These are phyloP conservation scores for Durotheca rogersii DNA, from an alignment of 495 filamentous ascomycete species.

Conservation along the genomic window DNA sequence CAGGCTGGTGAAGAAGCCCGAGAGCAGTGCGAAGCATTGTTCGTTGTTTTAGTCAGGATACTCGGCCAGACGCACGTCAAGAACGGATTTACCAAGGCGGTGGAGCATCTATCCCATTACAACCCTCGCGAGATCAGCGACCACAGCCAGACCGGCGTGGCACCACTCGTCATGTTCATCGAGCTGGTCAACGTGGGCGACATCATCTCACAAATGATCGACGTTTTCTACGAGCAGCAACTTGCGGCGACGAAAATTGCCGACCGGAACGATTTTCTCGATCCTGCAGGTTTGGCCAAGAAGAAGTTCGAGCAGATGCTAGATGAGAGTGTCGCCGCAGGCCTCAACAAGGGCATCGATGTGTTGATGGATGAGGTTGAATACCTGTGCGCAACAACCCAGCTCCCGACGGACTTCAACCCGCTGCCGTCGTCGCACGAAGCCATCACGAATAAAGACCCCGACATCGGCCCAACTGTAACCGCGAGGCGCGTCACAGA, in stretches of 20 bases:
- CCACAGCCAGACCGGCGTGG: slow-evolving; percentile 69
- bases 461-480: slow-evolving; percentile 77
- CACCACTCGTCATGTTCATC: slow-evolving; percentile 91
- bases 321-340: slow-evolving; percentile 93
- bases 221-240: slow-evolving; percentile 98
- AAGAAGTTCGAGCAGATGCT: slow-evolving; percentile 99
- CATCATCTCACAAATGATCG: slow-evolving; percentile 97
- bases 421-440: slow-evolving; percentile 46
- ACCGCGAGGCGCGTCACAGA: slow-evolving; percentile 81
- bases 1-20: slow-evolving; percentile 80
- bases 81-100: slow-evolving; percentile 85
- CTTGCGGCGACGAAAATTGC: slow-evolving; percentile 77
- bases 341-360: slow-evolving; percentile 95
- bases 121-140: slow-evolving; percentile 83
- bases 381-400: slow-evolving; percentile 86
- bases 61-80: slow-evolving; percentile 87
- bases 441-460: slow-evolving; percentile 27
- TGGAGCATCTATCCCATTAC: slow-evolving; percentile 87
- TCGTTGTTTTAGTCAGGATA: slow-evolving; percentile 77
- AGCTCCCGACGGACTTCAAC: slow-evolving; percentile 87
- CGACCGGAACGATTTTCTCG: slow-evolving; percentile 91
- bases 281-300: slow-evolving; percentile 88
- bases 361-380: slow-evolving; percentile 99
- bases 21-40: slow-evolving; percentile 88
- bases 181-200: slow-evolving; percentile 98